These are phyloP conservation scores for Chlamydomonas sp. DNA, from an alignment of 139 green algal genomes.

Conservation along the genomic window DNA sequence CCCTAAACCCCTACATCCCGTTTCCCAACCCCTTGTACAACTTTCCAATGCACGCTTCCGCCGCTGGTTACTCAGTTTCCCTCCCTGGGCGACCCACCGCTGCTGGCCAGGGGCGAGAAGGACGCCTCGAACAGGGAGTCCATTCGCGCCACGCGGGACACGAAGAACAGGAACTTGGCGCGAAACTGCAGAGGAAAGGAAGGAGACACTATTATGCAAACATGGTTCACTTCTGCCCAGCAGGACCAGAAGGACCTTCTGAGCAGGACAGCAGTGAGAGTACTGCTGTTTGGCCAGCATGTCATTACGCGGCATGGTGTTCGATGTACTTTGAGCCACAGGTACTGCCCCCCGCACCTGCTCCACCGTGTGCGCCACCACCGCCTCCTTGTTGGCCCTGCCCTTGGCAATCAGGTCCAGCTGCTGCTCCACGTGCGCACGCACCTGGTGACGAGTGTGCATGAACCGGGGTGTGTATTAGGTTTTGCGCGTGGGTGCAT, in stretches of 20 bases:
- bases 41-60: too few relatives aligned
- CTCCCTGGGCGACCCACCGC: constrained; percentile 48
- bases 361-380: constrained; percentile 78
- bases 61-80: too few relatives aligned
- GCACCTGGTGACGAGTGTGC: constrained; percentile 51
- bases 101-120: constrained; percentile 85
- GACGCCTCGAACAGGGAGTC: constrained; percentile 91
- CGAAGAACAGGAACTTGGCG: constrained; percentile 85
- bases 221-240: not conserved
- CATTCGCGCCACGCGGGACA: constrained; percentile 84
- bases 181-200: constrained; percentile 56
- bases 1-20: not conserved
- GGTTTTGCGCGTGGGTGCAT: not conserved
- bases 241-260: too few relatives aligned
- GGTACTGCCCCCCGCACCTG: not conserved
- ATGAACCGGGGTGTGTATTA: too few relatives aligned
- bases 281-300: too few relatives aligned
- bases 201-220: not conserved
- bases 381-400: constrained; percentile 75
- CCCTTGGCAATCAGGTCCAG: constrained; percentile 87
- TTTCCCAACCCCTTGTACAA: too few relatives aligned
- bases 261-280: too few relatives aligned
- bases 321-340: constrained; percentile 36
- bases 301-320: too few relatives aligned
- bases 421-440: constrained; percentile 87